These are phyloP conservation scores for Carallia brachiata DNA, from an alignment of 345 rosid species.

Conservation along the genomic window DNA sequence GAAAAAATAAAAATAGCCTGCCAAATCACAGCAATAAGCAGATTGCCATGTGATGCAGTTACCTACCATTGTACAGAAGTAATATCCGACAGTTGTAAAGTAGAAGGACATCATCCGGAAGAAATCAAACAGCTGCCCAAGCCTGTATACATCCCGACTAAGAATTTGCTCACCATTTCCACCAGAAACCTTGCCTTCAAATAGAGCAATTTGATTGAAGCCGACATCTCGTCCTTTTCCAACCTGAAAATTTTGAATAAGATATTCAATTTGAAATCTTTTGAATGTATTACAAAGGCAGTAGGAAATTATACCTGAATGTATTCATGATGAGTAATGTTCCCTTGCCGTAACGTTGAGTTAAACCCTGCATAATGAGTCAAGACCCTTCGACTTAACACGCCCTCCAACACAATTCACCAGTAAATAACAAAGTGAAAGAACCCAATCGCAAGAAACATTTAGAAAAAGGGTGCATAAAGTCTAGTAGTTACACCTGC, in stretches of 20 bases:
- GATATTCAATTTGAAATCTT: slow-evolving; percentile 1
- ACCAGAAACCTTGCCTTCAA: slow-evolving; percentile 99
- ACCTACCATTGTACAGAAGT: slow-evolving; percentile 91
- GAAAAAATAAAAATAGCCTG: no score
- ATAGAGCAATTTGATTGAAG: slow-evolving; percentile 93
- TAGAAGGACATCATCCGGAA: slow-evolving; percentile 95
- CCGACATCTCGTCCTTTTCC: slow-evolving; percentile 99
- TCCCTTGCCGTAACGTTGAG: slow-evolving; percentile 95
- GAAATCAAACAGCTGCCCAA: slow-evolving; percentile 98
- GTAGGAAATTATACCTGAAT: slow-evolving; percentile 59
- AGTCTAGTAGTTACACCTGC: slow-evolving; percentile 50
- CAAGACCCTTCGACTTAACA: neutral
- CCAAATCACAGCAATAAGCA: no score
- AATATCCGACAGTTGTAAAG: slow-evolving; percentile 95
- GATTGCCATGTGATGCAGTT: neutral
- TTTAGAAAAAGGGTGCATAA: neutral
- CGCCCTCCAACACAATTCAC: neutral
- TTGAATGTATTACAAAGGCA: slow-evolving; percentile 1
- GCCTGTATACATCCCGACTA: slow-evolving; percentile 95
- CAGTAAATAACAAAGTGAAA: neutral
- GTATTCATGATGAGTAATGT: slow-evolving; percentile 97
- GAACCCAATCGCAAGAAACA: neutral
- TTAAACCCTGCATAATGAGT: slow-evolving; percentile 61
- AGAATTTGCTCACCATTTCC: slow-evolving; percentile 99
- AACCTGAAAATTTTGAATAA: slow-evolving; percentile 51